phyloP scores from a whole-genome alignment of 2,329 filamentous ascomycete species.

The Fusarium aywerte region DNA sequence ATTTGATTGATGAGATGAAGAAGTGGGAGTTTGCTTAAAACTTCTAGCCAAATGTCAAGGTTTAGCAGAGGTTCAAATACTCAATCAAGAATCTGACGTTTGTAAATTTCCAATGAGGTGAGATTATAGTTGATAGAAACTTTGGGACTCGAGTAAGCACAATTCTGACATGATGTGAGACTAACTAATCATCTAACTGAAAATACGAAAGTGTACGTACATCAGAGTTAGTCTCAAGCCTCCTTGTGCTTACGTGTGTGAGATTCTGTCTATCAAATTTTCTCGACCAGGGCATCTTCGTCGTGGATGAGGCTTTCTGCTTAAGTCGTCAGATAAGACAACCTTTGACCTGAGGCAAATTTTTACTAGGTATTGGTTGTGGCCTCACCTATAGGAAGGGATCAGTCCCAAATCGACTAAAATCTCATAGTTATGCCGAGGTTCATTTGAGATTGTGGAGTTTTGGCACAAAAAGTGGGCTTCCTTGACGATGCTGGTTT shows the following conservation, averaged over 20 bases:
- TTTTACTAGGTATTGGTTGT: too few relatives aligned
- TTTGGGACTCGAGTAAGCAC: neutral
- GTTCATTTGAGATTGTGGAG: neutral
- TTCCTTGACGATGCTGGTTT: neutral
- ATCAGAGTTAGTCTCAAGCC: neutral
- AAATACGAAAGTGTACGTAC: neutral
- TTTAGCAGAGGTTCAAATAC: neutral
- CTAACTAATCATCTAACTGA: neutral
- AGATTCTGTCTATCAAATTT: too few relatives aligned
- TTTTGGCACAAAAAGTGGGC: neutral
- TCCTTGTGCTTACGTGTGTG: too few relatives aligned
- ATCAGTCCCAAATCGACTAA: too few relatives aligned
- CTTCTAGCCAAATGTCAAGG: neutral
- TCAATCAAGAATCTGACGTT: neutral
- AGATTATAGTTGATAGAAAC: neutral
- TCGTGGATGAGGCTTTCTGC: too few relatives aligned
- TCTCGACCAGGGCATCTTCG: too few relatives aligned
- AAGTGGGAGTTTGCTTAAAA: too few relatives aligned
- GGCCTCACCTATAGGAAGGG: too few relatives aligned
- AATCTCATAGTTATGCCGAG: neutral
- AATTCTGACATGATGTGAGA: neutral
- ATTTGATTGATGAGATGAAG: too few relatives aligned
- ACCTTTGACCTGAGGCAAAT: too few relatives aligned
- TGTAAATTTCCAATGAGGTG: neutral
- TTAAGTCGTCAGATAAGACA: too few relatives aligned